These are phyloP conservation scores for Metarhizium brunneum DNA, from an alignment of 2,329 filamentous ascomycete genomes.

Conservation along the genomic window DNA sequence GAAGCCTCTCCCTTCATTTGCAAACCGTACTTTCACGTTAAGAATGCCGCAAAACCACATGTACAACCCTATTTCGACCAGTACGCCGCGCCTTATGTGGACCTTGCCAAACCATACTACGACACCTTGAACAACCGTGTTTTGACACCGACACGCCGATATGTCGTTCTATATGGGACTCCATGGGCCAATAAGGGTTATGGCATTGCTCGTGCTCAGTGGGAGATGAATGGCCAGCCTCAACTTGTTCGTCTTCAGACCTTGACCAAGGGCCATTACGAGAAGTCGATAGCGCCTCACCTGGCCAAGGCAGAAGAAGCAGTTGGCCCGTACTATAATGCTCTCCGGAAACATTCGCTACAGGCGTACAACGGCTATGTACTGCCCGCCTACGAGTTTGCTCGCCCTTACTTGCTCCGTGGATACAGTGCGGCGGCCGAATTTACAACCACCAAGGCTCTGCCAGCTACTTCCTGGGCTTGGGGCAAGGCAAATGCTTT, in stretches of 20 bases:
- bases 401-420: conserved; percentile 63
- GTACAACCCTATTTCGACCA: conserved; percentile 75
- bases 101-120: conserved; percentile 69
- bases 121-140: conserved; percentile 50
- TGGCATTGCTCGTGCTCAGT: conserved; percentile 59
- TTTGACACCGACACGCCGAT: conserved; percentile 57
- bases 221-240: conserved; percentile 71
- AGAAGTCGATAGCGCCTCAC: conserved; percentile 62
- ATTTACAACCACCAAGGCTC: conserved; percentile 58
- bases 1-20: conserved; percentile 69
- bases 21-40: conserved; percentile 66
- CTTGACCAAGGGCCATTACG: conserved; percentile 57
- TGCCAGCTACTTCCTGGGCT: conserved; percentile 63
- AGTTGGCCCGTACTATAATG: conserved; percentile 64
- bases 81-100: conserved; percentile 77
- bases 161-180: conserved; percentile 65
- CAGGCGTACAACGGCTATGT: conserved; percentile 65
- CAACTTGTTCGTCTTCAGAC: conserved; percentile 57
- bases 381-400: conserved; percentile 65
- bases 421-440: conserved; percentile 58
- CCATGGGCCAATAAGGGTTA: conserved; percentile 62
- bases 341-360: conserved; percentile 50
- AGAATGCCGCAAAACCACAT: conserved; percentile 59
- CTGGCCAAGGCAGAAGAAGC: conserved; percentile 50
- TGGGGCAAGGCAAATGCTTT: conserved; percentile 64